Evolutionary conservation across 768 basidiomycete species (phyloP), one percentile per base, ranked within the genome.

Genomic region (Mycena albidolilacea): DNA sequence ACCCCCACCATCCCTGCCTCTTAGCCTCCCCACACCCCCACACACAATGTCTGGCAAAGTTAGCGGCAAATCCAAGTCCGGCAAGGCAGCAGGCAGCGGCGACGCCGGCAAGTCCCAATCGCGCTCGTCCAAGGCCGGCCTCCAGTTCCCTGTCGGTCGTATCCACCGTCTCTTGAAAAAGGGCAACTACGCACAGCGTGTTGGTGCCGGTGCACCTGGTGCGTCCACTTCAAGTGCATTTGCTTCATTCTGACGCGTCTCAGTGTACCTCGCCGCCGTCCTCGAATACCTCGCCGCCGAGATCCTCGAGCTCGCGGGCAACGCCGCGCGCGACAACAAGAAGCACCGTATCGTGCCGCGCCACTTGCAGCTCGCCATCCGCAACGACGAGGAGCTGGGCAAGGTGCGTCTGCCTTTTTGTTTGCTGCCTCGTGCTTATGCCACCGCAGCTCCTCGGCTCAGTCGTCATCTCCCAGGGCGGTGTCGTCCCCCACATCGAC

Each of bases 111-210:
- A 89, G 78, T 79, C 87, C 17, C 87, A 88, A 77, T 90, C 90
- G 19, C 90, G 89, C 69, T 91, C 90, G 48, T 85, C 89, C 59
- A 89, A 88, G 79, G 89, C 89, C 15, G 89, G 89, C 75, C 87
- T 90, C 69, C 88, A 90, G 81, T 92, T 93, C 86, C 93, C 93
- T 67, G 93, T 94, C 78, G 93, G 92, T 85, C 93, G 93, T 90
- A 90, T 93, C 78, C 92, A 92, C 85, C 89, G 91, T 86, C 86
- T 92, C 39, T 80, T 93, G 79, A 93, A 92, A 85, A 89, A 88
- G 83, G 30, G 30, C 2, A 30, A 30, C 30, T 92, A 92, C 75
- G 90, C 90, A 62, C 89, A 91, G 79, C 90, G 93, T 80, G 88
- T 94, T 69, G 93, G 93, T 82, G 90, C 92, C 61, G 92, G 92